These are phyloP conservation scores for Candida piceae DNA, from an alignment of 805 yeast species.

Conservation along the genomic window DNA sequence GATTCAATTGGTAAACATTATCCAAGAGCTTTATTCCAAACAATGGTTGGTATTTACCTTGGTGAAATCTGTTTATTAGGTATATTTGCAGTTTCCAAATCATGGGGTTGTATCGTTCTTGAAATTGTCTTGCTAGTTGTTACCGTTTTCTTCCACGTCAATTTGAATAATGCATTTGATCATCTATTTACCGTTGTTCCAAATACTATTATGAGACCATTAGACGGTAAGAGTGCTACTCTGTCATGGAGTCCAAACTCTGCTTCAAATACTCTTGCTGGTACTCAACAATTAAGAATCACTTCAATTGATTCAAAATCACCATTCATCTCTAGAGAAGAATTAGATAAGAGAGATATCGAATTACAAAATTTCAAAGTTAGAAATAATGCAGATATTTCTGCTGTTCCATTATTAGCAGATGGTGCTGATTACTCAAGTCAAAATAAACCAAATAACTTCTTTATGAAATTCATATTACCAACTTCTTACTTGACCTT, in stretches of 20 bases:
- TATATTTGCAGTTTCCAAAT: slow-evolving; percentile 80
- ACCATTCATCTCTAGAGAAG: slow-evolving; percentile 17
- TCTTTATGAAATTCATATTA: slow-evolving; percentile 39
- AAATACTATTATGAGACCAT: slow-evolving; percentile 67
- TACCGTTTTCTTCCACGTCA: slow-evolving; percentile 66
- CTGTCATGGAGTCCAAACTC: slow-evolving; percentile 40
- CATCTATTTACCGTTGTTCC: slow-evolving; percentile 56
- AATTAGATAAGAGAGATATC: slow-evolving; percentile 2
- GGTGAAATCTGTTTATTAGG: slow-evolving; percentile 87
- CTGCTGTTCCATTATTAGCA: slow-evolving; percentile 62
- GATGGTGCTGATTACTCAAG: slow-evolving; percentile 50
- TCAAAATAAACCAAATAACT: slow-evolving; percentile 12
- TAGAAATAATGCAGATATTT: no score
- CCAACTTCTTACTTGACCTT: slow-evolving; percentile 52
- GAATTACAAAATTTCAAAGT: background rate
- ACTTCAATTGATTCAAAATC: slow-evolving; percentile 8
- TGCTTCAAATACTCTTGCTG: background rate
- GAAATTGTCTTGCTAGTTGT: slow-evolving; percentile 59
- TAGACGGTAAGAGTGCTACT: slow-evolving; percentile 65
- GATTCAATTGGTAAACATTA: slow-evolving; percentile 81
- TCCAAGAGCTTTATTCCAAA: slow-evolving; percentile 85
- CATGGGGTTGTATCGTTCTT: slow-evolving; percentile 90
- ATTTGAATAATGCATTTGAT: slow-evolving; percentile 62
- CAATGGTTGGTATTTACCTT: slow-evolving; percentile 80
- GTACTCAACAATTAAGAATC: background rate